Evolutionary conservation across 208 protist genomes (phyloP), one percentile per base, ranked within the genome.

Genomic region (Crithidia mellificae): DNA sequence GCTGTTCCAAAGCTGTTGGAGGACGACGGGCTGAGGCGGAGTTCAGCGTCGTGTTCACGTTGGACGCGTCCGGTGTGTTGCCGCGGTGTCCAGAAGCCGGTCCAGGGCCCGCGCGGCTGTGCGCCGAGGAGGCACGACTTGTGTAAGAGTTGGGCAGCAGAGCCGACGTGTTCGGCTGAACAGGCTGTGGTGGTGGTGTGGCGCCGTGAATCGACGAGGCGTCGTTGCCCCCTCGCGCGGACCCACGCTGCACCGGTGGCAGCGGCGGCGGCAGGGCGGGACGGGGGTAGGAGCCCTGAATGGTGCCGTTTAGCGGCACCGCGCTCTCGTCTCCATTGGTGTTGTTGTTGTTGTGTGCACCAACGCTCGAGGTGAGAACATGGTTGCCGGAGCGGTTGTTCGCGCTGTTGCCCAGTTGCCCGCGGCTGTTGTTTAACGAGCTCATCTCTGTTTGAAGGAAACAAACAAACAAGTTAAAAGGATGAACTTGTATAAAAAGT

Each of bases 241-340:
- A 64, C 34, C 73, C 63, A 22, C 78, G 78, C 17, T 72, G 70
- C 46, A 77, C 67, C 6, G 68, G 72, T 43, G 78, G 68, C 29
- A 67, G 70, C 1, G 65, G 59, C 11, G 68, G 69, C 17, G 76
- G 68, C 14, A 68, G 65, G 11, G 74, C 38, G 4, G 74, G 70
- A 27, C 73, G 69, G 6, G 49, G 62, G 69, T 69, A 78, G 54
- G 61, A 30, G 22, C 53, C 71, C 15, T 76, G 54, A 7, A 64
- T 63, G 27, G 54, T 50, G 59, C 57, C 64, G 29, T 62, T 54
- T 46, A 56, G 54, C 27, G 75, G 74, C 20, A 62, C 49, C 25
- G 56, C n/a, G 29, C 32, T 69, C 51, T 58, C 63, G 19, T 65
- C 56, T 19, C 39, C 41, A 22, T 41, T 46, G 54, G 30, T 3